Evolutionary conservation across 2,329 filamentous ascomycete genomes (phyloP), one percentile per base, ranked within the genome.

Genomic region (Helotiales sp.): DNA sequence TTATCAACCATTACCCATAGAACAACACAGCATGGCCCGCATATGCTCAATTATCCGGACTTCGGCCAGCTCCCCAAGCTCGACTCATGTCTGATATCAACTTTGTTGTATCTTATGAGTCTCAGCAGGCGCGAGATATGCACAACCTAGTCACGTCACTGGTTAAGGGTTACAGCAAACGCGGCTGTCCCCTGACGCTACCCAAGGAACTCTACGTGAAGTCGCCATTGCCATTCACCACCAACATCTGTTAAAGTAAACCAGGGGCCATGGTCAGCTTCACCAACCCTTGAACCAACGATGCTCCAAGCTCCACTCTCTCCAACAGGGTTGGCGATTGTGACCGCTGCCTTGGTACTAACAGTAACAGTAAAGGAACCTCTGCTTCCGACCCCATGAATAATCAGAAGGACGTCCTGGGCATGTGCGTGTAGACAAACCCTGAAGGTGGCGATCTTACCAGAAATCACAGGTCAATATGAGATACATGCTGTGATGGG

Each of bases 11-110:
- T 24, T 55, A 40, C 32, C 61, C 49, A 30, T 55, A 55, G 61
- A 47, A 28, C 57, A 49, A 67, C 65, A 67, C 65, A 61, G 61
- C 57, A 67, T 49, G 55, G 65, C 40, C 65, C 43, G 65, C 61
- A 61, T 6, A 24, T 11, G 10, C 32, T 52, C 20, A 20, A 22
- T 50, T n/a, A 17, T 32, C 37, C 17, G 47, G 34, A 15, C n/a
- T 26, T 26, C 17, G 32, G 26, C 22, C 47, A 32, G 34, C 15
- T 43, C 24, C 28, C 47, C 43, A 28, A 11, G 15, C 24, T 47
- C 17, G 7, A 22, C 26, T 50, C 13, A 15, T 28, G 52, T 60
- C 45, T 40, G 54, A 60, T 30, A 52, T 60, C 45, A 13, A 20
- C 10, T 22, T 40, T 15, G 32, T 26, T 43, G 28, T 58, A 40